Conservation (phyloP, 352 stramenopile species). For the Pythium brassicae region DNA sequence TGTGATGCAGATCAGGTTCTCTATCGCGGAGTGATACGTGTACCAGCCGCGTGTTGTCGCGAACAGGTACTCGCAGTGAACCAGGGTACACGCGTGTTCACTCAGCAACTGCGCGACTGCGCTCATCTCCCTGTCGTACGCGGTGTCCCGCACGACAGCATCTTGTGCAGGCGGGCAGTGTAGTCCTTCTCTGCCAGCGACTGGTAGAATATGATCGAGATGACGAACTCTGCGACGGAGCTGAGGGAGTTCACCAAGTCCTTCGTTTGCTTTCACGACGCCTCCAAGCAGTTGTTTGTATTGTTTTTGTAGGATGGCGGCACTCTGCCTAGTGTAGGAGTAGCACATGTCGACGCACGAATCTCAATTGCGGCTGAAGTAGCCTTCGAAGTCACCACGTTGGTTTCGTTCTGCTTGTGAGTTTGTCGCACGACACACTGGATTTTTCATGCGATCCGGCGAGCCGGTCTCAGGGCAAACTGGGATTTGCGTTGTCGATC, state of each 20-base stretch:
- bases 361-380: conserved; percentile 25
- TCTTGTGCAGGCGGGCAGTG: conserved; percentile 8
- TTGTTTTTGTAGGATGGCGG: conserved; percentile 20
- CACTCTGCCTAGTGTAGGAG: conserved; percentile 11
- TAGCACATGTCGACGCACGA: conserved; percentile 14
- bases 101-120: conserved; percentile 14
- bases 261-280: conserved; percentile 24
- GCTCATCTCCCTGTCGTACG: conserved; percentile 16
- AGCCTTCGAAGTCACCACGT: conserved; percentile 9
- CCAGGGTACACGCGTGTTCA: conserved; percentile 19
- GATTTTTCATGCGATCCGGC: no score
- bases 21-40: conserved; percentile 8
- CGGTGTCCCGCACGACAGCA: conserved; percentile 6
- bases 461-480: no score
- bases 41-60: conserved; percentile 9
- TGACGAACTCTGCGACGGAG: conserved; percentile 17
- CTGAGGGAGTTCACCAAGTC: conserved; percentile 11
- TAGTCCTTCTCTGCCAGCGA: conserved; percentile 13
- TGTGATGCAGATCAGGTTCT: conserved; percentile 9
- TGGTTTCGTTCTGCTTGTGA: no score
- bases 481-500: not conserved
- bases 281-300: conserved; percentile 17
- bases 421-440: no score
- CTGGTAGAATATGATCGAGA: conserved; percentile 19
- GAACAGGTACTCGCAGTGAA: conserved; percentile 14